Conservation (phyloP, 164 flowering plant genomes). For the Tetracentron sinense region DNA sequence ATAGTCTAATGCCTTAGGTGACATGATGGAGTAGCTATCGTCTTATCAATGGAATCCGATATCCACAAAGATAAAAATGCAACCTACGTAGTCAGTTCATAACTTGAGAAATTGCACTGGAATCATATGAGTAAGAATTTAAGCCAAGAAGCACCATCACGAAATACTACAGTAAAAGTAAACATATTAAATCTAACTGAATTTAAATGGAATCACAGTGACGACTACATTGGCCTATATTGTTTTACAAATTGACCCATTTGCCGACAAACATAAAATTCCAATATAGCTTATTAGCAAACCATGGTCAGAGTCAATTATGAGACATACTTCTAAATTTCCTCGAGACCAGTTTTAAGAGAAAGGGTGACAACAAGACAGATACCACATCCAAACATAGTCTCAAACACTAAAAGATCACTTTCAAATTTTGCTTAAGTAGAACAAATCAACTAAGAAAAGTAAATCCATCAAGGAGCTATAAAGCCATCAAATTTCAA, state of each 20-base stretch:
- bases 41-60: constrained; percentile 4
- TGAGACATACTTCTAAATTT: too few species aligned
- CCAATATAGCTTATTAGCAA: too few species aligned
- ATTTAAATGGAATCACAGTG: neutral
- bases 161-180: neutral
- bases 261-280: neutral
- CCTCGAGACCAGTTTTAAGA: neutral
- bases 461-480: too few species aligned
- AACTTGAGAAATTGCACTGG: constrained; percentile 4
- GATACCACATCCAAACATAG: too few species aligned
- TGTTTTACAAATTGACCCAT: neutral
- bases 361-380: neutral
- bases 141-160: neutral
- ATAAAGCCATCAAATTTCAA: too few species aligned
- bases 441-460: too few species aligned
- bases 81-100: constrained; percentile 5
- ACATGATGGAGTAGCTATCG: constrained; percentile 38
- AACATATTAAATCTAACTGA: neutral
- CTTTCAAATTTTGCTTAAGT: too few species aligned
- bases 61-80: neutral
- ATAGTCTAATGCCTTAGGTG: constrained; percentile 64
- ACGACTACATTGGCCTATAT: neutral
- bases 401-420: too few species aligned
- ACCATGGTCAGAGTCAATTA: too few species aligned
- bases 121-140: too few species aligned